A percentile compares a stretch with the other conserved stretches of the same genome.
These are phyloP conservation scores for Sclerotinia nivalis DNA, from an alignment of 2,329 filamentous ascomycete species.

Conservation along the genomic window DNA sequence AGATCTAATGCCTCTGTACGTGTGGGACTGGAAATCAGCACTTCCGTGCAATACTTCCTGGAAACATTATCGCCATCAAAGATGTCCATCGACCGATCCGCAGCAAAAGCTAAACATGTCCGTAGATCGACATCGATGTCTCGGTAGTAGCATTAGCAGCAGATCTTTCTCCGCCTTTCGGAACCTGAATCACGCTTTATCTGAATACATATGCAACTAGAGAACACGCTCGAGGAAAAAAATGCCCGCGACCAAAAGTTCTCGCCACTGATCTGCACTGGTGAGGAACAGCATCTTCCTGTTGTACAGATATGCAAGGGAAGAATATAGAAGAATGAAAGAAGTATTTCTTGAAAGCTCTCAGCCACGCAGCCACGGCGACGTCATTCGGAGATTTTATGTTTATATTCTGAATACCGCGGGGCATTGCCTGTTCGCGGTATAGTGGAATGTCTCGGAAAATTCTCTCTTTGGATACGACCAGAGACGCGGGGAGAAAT, in stretches of 20 bases:
- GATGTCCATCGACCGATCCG: slow-evolving; percentile 1
- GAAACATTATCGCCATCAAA: background rate
- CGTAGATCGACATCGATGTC: slow-evolving; percentile 1
- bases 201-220: slow-evolving; percentile 16
- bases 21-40: background rate
- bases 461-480: background rate
- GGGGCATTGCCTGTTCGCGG: background rate
- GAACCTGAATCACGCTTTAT: background rate
- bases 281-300: background rate
- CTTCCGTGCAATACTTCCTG: background rate
- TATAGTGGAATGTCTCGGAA: background rate
- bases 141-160: background rate
- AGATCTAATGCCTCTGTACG: background rate
- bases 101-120: background rate
- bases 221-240: background rate
- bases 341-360: background rate
- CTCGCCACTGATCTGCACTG: slow-evolving; percentile 1
- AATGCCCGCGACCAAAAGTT: background rate
- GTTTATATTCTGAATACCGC: background rate
- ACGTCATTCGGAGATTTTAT: background rate
- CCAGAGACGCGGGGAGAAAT: background rate
- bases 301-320: background rate
- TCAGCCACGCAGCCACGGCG: slow-evolving; percentile 6
- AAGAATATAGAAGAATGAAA: slow-evolving; percentile 10
- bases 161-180: slow-evolving; percentile 5